Base-by-base conservation (phyloP, 2,329 filamentous ascomycete genomes). In the Capronia epimyces region DNA sequence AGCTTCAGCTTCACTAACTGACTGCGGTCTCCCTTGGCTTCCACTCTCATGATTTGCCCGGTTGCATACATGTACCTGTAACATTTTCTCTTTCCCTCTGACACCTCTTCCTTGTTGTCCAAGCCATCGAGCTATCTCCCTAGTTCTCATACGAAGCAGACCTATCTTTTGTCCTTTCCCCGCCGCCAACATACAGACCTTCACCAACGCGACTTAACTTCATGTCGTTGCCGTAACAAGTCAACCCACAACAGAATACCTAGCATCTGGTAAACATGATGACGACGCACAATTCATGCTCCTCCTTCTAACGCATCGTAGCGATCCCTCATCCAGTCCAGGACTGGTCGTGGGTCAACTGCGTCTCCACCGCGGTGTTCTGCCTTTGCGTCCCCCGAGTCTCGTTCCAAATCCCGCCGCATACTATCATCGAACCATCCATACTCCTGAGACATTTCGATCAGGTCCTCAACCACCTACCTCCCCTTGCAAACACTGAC, bases 401-500 rank as follows among this genome's bases (percentile, higher is more conserved):
- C 45, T 37, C 24, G 22, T 55, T 49, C 39, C 43, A 49, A 50
- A 54, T 46, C 43, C 36, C 36, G 42, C 46, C 27, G 51, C 36
- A 43, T 29, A 9, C 16, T 18, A 46, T 43, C 43, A 25, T 37
- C 46, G 47, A 46, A 20, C 44, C 41, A 41, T 37, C 27, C 34
- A 40, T 20, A 41, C 45, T 55, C 49, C 43, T 52, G 45, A 55
- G 49, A 52, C 53, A 52, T 52, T 44, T 52, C 45, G 18, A 52
- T 25, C 40, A 43, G 16, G 25, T 50, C 43, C 32, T 42, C 46
- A 43, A 10, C 24, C 43, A 32, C 15, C 20, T 34, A 31, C 36
- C n/a, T 20, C 37, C 22, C 45, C 18, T 5, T 6, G 8, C 25
- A 25, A 4, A 34, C 32, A 46, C 15, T 21, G 43, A n/a, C 47